A percentile compares a stretch with the other conserved stretches of the same genome.
These are phyloP conservation scores for Omphalotus guepiniiformis DNA, from an alignment of 768 basidiomycete species.

Conservation along the genomic window DNA sequence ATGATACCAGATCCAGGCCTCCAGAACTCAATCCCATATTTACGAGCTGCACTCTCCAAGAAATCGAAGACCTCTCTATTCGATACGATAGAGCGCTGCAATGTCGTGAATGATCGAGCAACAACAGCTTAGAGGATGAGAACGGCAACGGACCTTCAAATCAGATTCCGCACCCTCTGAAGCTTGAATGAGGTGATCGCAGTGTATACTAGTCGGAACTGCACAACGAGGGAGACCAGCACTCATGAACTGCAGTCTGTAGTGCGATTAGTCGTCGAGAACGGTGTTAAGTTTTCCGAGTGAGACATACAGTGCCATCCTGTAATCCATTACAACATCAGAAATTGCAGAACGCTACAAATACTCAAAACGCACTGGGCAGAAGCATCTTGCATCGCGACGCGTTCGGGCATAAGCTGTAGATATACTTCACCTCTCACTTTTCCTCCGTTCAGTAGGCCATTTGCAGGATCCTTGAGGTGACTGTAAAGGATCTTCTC, in stretches of 20 bases:
- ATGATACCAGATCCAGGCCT: conserved; percentile 93
- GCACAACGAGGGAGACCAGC: conserved; percentile 81
- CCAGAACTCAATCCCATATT: conserved; percentile 98
- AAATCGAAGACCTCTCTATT: conserved; percentile 99
- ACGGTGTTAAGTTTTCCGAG: neutral
- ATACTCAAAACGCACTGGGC: conserved; percentile 61
- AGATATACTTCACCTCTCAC: conserved; percentile 87
- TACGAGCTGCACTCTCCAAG: conserved; percentile 83
- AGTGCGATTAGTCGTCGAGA: conserved; percentile 5
- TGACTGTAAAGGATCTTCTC: conserved; percentile 99
- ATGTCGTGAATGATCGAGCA: conserved; percentile 2
- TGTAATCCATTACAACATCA: conserved; percentile 22
- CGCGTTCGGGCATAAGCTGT: conserved; percentile 86
- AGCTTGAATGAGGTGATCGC: conserved; percentile 97
- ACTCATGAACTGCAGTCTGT: conserved; percentile 95
- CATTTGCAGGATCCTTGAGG: conserved; percentile 72
- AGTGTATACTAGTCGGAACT: conserved; percentile 92
- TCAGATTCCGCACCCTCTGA: conserved; percentile 84
- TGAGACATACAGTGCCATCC: conserved; percentile 73
- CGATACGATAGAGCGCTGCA: conserved; percentile 73
- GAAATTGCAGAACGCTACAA: conserved; percentile 4
- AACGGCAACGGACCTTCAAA: conserved; percentile 52
- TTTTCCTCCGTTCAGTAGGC: conserved; percentile 56
- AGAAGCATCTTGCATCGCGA: conserved; percentile 96
- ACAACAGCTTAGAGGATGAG: neutral